Evolutionary conservation across 2,329 filamentous ascomycete genomes (phyloP).

Genomic region (Ceratocystis destructans): DNA sequence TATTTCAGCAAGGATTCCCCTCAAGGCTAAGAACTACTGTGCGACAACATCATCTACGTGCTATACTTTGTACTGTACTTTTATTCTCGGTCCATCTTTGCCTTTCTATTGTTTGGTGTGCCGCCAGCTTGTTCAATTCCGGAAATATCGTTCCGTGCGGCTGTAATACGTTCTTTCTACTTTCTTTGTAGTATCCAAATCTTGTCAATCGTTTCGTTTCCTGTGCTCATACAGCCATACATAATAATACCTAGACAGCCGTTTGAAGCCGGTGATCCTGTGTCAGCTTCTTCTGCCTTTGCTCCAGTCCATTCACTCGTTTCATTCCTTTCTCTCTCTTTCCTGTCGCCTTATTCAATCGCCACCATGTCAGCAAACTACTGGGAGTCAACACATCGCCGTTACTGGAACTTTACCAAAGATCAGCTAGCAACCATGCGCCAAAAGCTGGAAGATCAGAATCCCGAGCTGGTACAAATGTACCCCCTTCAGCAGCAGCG

Average conservation of each 20-base stretch:
- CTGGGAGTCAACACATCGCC: slow-evolving; percentile 87
- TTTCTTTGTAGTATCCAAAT: background rate
- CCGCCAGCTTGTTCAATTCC: background rate
- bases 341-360: background rate
- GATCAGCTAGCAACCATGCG: slow-evolving; percentile 64
- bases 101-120: too few species aligned
- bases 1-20: too few species aligned
- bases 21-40: background rate
- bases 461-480: slow-evolving; percentile 58
- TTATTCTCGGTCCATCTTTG: too few species aligned
- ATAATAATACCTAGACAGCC: background rate
- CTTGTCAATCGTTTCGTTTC: slow-evolving; percentile 1
- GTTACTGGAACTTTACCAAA: slow-evolving; percentile 80
- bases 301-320: background rate
- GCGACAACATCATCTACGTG: background rate
- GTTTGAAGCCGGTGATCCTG: background rate
- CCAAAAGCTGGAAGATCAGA: slow-evolving; percentile 61
- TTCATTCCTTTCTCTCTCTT: background rate
- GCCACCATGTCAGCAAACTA: slow-evolving; percentile 76
- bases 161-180: background rate
- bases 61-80: too few species aligned
- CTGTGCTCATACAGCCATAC: background rate
- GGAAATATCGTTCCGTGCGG: background rate
- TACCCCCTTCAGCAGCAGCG: slow-evolving; percentile 71
- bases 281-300: background rate